A percentile compares a stretch with the other conserved stretches of the same genome.
Evolutionary conservation across 768 basidiomycete species (phyloP).

Genomic region (Piloderma croceum): DNA sequence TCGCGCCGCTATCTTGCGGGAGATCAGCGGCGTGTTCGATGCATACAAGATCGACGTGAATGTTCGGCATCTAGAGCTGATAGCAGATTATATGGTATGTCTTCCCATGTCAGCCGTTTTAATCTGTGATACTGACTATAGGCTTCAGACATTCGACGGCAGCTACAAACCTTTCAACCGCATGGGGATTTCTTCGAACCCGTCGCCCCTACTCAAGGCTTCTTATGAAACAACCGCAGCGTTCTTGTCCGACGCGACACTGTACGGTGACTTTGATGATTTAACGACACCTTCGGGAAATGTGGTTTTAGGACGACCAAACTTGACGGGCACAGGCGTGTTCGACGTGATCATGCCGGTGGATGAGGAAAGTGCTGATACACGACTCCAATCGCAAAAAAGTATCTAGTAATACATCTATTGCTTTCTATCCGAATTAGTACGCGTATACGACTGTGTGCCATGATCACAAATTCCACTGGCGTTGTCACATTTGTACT

Average conservation of each 20-base stretch:
- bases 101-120: not conserved
- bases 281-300: slow-evolving; percentile 85
- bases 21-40: slow-evolving; percentile 88
- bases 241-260: slow-evolving; percentile 90
- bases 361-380: no score
- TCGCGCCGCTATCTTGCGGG: slow-evolving; percentile 80
- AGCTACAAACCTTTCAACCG: slow-evolving; percentile 98
- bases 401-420: no score
- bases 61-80: slow-evolving; percentile 87
- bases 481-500: no score
- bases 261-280: slow-evolving; percentile 94
- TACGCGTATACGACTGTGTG: slow-evolving; percentile 5
- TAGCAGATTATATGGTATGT: slow-evolving; percentile 98
- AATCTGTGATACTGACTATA: slow-evolving; percentile 1
- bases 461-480: no score
- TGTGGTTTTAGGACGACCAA: slow-evolving; percentile 86
- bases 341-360: slow-evolving; percentile 79
- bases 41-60: slow-evolving; percentile 97
- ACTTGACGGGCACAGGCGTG: slow-evolving; percentile 86
- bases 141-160: slow-evolving; percentile 85
- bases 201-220: slow-evolving; percentile 95
- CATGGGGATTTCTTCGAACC: slow-evolving; percentile 85
- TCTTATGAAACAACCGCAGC: slow-evolving; percentile 94
- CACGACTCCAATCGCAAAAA: no score
- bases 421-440: slow-evolving; percentile 13